phyloP scores from a whole-genome alignment of 2,329 filamentous ascomycete genomes.

The Ascochyta lentis region DNA sequence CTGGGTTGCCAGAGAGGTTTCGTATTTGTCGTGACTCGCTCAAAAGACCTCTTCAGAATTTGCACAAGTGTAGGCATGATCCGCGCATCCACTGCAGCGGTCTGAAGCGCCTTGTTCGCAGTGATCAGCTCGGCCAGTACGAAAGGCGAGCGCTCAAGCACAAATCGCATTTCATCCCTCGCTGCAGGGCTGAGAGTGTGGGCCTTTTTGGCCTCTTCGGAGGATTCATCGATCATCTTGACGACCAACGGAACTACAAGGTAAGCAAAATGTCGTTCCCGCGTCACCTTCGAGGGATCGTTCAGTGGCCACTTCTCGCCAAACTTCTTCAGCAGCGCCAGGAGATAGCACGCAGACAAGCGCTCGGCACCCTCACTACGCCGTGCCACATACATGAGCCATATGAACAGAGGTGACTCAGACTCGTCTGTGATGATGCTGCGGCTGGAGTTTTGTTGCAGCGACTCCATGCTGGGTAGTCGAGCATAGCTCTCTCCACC shows the following conservation, averaged over 20 bases:
- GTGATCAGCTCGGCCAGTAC: conserved; percentile 80
- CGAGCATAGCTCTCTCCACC: conserved; percentile 40
- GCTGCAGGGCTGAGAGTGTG: conserved; percentile 55
- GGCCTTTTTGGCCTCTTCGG: conserved; percentile 34
- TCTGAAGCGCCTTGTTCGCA: conserved; percentile 80
- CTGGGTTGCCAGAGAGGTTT: conserved; percentile 63
- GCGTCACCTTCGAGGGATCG: conserved; percentile 46
- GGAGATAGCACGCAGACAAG: conserved; percentile 51
- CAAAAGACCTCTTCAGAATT: conserved; percentile 71
- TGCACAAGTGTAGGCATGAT: conserved; percentile 68
- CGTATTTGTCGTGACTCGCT: conserved; percentile 59
- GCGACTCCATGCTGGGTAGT: conserved; percentile 42
- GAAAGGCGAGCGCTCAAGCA: conserved; percentile 67
- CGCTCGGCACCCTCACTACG: conserved; percentile 51
- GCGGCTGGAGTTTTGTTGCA: conserved; percentile 36
- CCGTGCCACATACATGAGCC: conserved; percentile 55
- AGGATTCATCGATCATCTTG: conserved; percentile 53
- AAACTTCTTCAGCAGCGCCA: conserved; percentile 47
- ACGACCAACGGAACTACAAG: conserved; percentile 57
- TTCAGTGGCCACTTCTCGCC: conserved; percentile 47
- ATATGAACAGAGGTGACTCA: conserved; percentile 56
- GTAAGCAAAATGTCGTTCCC: conserved; percentile 53
- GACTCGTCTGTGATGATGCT: conserved; percentile 50
- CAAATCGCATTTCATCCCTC: conserved; percentile 37
- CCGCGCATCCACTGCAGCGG: conserved; percentile 75